Conservation (phyloP, 1,139 yeast species). For the Geotrichum citri-aurantii region DNA sequence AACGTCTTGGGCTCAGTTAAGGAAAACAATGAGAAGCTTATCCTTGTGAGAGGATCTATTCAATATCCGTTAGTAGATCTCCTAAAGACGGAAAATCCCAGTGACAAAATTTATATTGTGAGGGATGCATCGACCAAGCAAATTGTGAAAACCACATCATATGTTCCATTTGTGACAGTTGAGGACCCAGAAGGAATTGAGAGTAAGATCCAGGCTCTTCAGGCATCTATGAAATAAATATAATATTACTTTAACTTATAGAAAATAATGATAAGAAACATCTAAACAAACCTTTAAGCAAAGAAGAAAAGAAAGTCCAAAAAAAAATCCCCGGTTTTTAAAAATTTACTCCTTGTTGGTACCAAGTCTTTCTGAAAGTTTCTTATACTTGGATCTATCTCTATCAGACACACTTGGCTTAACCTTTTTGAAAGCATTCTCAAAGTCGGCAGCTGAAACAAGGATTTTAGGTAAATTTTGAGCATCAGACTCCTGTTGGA, state of each 20-base stretch:
- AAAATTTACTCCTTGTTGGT: constrained; percentile 29
- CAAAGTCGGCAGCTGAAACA: constrained; percentile 65
- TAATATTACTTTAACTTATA: not conserved
- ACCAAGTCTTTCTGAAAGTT: constrained; percentile 23
- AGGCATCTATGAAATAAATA: not conserved
- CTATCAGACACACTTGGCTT: constrained; percentile 88
- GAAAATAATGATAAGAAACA: not conserved
- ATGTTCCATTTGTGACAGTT: constrained; percentile 5
- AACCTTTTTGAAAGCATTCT: constrained; percentile 62
- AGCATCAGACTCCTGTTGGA: constrained; percentile 32
- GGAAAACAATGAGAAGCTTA: constrained; percentile 25
- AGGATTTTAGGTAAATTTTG: constrained; percentile 34
- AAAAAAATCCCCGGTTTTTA: not conserved
- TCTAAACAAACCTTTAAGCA: not conserved
- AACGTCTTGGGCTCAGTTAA: constrained; percentile 22
- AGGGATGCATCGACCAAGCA: constrained; percentile 1
- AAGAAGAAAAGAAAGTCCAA: not conserved
- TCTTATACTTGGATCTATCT: constrained; percentile 73
- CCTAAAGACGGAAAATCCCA: constrained; percentile 27
- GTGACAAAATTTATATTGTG: not conserved
- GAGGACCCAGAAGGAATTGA: constrained; percentile 9
- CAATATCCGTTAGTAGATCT: constrained; percentile 49
- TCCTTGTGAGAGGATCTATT: constrained; percentile 61
- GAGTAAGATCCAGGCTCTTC: constrained; percentile 2
- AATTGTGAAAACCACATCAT: not conserved